Conservation (phyloP, 495 filamentous ascomycete species). For the Penicillium samsonianum region DNA sequence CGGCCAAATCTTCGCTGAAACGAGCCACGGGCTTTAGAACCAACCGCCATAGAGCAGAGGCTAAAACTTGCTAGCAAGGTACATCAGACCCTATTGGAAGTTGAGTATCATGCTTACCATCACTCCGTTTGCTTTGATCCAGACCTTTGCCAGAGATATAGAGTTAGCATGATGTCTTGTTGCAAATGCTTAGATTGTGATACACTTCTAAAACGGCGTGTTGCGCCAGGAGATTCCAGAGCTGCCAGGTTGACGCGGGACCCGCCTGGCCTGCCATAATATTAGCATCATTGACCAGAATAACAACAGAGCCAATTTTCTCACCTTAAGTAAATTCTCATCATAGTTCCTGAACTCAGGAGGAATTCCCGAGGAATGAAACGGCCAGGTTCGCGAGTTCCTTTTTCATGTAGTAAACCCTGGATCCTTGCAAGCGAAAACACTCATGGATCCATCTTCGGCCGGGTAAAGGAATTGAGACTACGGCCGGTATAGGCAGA, state of each 20-base stretch:
- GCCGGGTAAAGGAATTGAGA: constrained; percentile 42
- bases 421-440: constrained; percentile 78
- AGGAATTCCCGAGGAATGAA: constrained; percentile 74
- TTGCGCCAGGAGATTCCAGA: constrained; percentile 78
- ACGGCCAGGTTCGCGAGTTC: constrained; percentile 89
- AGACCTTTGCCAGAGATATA: constrained; percentile 43
- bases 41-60: constrained; percentile 3
- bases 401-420: constrained; percentile 87
- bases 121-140: constrained; percentile 84
- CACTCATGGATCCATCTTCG: constrained; percentile 68
- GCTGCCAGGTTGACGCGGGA: constrained; percentile 51
- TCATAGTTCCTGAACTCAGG: constrained; percentile 79
- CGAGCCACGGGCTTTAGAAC: too few species aligned
- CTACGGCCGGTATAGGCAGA: constrained; percentile 72
- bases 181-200: not conserved
- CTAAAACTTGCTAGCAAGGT: not conserved
- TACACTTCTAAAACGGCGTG: constrained; percentile 80
- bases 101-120: constrained; percentile 48
- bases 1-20: too few species aligned
- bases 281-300: constrained; percentile 12
- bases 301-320: not conserved
- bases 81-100: not conserved
- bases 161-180: not conserved
- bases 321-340: too few species aligned
- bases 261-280: constrained; percentile 82